Evolutionary conservation across 1,284 basidiomycete genomes (phyloP).

Genomic region (Ustilago trichophora): DNA sequence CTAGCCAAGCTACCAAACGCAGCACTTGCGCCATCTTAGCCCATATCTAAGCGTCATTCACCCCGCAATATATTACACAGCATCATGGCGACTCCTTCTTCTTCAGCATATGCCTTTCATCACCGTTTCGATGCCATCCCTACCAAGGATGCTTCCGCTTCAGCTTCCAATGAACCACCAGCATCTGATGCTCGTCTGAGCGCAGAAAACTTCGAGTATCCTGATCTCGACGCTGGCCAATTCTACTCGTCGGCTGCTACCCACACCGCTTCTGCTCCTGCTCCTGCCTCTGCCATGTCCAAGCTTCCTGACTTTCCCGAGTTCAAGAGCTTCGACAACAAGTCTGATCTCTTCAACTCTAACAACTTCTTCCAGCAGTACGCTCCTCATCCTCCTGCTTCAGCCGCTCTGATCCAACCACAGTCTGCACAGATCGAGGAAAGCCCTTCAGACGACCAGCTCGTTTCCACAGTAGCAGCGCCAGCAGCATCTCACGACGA

Average conservation of each 20-base stretch:
- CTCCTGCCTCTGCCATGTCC: too few relatives aligned
- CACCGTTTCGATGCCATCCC: conserved; percentile 33
- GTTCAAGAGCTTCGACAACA: conserved; percentile 32
- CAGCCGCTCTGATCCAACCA: conserved; percentile 29
- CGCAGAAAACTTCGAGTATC: conserved; percentile 11
- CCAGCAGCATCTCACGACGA: not conserved
- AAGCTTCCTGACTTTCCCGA: conserved; percentile 38
- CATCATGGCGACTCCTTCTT: conserved; percentile 35
- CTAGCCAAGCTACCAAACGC: too few relatives aligned
- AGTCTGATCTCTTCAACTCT: conserved; percentile 21
- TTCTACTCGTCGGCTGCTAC: conserved; percentile 37
- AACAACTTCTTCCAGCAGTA: conserved; percentile 42
- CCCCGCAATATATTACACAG: too few relatives aligned
- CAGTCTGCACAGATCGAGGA: conserved; percentile 42
- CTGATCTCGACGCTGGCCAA: conserved; percentile 39
- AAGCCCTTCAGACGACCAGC: conserved; percentile 9
- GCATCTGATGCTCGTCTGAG: too few relatives aligned
- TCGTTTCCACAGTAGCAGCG: not conserved
- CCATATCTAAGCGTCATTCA: too few relatives aligned
- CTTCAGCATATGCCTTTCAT: conserved; percentile 36
- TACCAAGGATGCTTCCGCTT: conserved; percentile 7
- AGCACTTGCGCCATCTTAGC: too few relatives aligned
- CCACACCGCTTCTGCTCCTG: conserved; percentile 6
- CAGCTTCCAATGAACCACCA: too few relatives aligned
- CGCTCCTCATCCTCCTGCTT: conserved; percentile 17